Conservation (phyloP, 306 rosid species). For the Inga leiocalycina region DNA sequence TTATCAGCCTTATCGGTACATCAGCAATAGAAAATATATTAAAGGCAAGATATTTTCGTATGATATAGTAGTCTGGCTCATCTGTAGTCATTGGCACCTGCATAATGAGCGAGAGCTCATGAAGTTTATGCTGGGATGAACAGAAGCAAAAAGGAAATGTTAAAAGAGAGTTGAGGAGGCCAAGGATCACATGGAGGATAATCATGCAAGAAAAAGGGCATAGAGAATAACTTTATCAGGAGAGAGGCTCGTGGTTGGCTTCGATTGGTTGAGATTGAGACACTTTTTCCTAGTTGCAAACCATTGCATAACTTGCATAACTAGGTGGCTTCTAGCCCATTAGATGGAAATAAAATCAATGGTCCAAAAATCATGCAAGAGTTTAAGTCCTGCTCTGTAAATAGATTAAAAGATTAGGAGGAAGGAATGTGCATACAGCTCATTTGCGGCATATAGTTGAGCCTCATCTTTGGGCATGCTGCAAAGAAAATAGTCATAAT, state of each 20-base stretch:
- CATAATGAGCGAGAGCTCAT: too few species aligned
- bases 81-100: too few species aligned
- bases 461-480: constrained; percentile 99
- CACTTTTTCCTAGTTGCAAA: background rate
- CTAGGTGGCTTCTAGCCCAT: background rate
- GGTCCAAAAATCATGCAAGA: background rate
- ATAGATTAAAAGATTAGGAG: background rate
- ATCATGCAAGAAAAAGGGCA: background rate
- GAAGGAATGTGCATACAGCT: constrained; percentile 65
- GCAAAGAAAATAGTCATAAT: constrained; percentile 35
- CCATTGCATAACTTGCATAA: background rate
- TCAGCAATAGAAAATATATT: too few species aligned
- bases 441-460: constrained; percentile 84
- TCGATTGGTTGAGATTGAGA: background rate
- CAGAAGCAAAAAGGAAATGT: too few species aligned
- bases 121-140: too few species aligned
- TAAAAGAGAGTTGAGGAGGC: too few species aligned
- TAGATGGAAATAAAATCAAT: background rate
- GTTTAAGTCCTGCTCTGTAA: background rate
- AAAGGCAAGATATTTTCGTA: too few species aligned
- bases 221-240: background rate
- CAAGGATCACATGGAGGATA: background rate
- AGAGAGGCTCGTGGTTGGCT: background rate
- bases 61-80: too few species aligned
- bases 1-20: too few species aligned